Percentiles rank a stretch among this genome's conserved stretches.
phyloP scores from a whole-genome alignment of 768 basidiomycete genomes.

The Boletus tomentosulus region DNA sequence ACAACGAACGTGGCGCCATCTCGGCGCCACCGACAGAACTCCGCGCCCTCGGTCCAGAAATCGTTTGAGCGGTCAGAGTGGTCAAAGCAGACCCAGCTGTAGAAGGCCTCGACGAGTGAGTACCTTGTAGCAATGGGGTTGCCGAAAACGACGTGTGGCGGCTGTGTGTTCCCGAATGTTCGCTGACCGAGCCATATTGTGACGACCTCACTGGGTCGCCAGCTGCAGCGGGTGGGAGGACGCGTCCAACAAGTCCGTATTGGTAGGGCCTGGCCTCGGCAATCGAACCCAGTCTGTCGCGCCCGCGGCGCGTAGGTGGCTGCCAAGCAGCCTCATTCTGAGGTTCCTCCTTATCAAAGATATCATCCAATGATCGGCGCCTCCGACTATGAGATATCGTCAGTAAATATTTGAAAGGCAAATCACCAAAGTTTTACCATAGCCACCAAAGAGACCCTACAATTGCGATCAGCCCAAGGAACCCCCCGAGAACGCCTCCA shows the following conservation, averaged over 20 bases:
- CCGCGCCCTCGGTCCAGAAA: constrained; percentile 6
- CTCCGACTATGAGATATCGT: constrained; percentile 35
- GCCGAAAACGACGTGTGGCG: constrained; percentile 26
- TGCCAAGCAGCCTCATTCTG: constrained; percentile 23
- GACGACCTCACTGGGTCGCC: constrained; percentile 34
- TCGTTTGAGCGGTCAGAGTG: constrained; percentile 12
- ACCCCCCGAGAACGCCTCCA: constrained; percentile 52
- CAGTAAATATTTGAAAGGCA: constrained; percentile 7
- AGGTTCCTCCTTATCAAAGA: constrained; percentile 42
- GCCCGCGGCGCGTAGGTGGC: constrained; percentile 17
- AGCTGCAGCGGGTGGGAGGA: constrained; percentile 26
- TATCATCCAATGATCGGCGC: constrained; percentile 46
- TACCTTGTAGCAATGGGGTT: constrained; percentile 20
- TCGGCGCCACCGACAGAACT: constrained; percentile 2
- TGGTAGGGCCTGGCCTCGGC: constrained; percentile 54
- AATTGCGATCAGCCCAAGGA: constrained; percentile 45
- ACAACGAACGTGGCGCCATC: constrained; percentile 18
- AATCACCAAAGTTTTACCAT: constrained; percentile 35
- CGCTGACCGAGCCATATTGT: constrained; percentile 20
- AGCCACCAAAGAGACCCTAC: constrained; percentile 47
- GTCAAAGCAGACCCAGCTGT: constrained; percentile 40
- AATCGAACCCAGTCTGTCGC: constrained; percentile 23
- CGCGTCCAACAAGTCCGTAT: constrained; percentile 57
- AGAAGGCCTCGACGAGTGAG: constrained; percentile 38
- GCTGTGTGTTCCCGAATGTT: constrained; percentile 18